Conservation (phyloP, 495 filamentous ascomycete genomes). For the Diplogelasinospora grovesii region DNA sequence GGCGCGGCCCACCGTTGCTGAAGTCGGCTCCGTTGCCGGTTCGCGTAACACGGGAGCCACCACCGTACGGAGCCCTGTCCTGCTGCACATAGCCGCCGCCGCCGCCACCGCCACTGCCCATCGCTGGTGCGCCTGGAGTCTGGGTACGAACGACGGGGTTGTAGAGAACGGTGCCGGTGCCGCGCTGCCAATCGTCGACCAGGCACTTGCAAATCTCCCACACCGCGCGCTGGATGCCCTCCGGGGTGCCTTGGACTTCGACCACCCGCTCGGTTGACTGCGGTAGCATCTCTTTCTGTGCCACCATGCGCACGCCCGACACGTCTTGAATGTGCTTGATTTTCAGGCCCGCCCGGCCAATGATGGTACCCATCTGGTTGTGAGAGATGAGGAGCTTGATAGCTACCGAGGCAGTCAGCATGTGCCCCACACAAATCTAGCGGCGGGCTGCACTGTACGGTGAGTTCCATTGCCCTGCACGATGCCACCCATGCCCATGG, state of each 20-base stretch:
- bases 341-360: conserved; percentile 90
- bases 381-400: conserved; percentile 97
- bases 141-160: conserved; percentile 88
- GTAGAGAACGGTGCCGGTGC: conserved; percentile 92
- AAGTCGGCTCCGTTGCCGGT: conserved; percentile 98
- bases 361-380: conserved; percentile 99
- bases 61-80: conserved; percentile 47
- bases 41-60: conserved; percentile 70
- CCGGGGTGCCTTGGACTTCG: conserved; percentile 87
- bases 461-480: conserved; percentile 82
- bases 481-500: conserved; percentile 90
- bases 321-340: conserved; percentile 99
- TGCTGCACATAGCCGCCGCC: conserved; percentile 22
- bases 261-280: conserved; percentile 99
- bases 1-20: conserved; percentile 63
- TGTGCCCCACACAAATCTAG: neutral
- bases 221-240: conserved; percentile 87
- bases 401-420: conserved; percentile 47
- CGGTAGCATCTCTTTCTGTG: conserved; percentile 98
- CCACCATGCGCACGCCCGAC: conserved; percentile 96
- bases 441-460: conserved; percentile 53
- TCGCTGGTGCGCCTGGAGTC: conserved; percentile 45
- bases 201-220: conserved; percentile 99
- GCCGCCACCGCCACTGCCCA: conserved; percentile 13
- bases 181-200: conserved; percentile 94